Evolutionary conservation across 2,329 filamentous ascomycete species (phyloP).

Genomic region (Salinomyces thailandicus): DNA sequence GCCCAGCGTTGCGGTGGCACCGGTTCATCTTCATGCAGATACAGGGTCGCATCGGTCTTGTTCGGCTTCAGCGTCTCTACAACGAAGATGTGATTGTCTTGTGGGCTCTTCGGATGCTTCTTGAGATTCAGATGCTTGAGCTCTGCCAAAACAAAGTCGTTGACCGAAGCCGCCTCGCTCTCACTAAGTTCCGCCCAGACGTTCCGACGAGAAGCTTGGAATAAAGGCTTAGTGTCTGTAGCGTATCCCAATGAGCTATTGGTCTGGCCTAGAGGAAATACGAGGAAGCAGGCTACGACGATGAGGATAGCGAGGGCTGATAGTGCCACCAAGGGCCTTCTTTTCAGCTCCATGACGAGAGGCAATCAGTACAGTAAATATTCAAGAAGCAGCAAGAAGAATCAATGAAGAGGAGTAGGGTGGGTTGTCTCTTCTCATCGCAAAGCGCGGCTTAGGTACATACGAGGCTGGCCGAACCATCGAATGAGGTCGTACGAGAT

Average conservation of each 20-base stretch:
- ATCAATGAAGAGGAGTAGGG: too few species aligned
- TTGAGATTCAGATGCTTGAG: constrained; percentile 18
- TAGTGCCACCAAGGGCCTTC: constrained; percentile 7
- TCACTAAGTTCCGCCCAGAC: constrained; percentile 32
- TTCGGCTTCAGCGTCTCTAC: constrained; percentile 37
- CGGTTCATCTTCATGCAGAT: constrained; percentile 30
- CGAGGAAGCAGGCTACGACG: constrained; percentile 9
- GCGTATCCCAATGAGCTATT: constrained; percentile 2
- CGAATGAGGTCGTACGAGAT: too few species aligned
- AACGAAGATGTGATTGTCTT: constrained; percentile 20
- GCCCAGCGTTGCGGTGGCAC: constrained; percentile 34
- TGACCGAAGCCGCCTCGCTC: constrained; percentile 30
- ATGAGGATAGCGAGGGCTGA: constrained; percentile 11
- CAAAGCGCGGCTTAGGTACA: too few species aligned
- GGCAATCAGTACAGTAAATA: neutral
- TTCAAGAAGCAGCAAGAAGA: too few species aligned
- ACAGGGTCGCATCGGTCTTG: constrained; percentile 40
- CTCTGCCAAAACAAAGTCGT: constrained; percentile 31
- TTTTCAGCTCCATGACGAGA: constrained; percentile 11
- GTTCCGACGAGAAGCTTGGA: constrained; percentile 34
- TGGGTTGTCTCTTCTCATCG: too few species aligned
- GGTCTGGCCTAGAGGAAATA: constrained; percentile 7
- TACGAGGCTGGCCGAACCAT: too few species aligned
- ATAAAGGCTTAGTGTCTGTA: constrained; percentile 3
- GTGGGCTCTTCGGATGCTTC: constrained; percentile 11